Conservation (phyloP, 257 asterid species). For the Ophiorrhiza pumila region DNA sequence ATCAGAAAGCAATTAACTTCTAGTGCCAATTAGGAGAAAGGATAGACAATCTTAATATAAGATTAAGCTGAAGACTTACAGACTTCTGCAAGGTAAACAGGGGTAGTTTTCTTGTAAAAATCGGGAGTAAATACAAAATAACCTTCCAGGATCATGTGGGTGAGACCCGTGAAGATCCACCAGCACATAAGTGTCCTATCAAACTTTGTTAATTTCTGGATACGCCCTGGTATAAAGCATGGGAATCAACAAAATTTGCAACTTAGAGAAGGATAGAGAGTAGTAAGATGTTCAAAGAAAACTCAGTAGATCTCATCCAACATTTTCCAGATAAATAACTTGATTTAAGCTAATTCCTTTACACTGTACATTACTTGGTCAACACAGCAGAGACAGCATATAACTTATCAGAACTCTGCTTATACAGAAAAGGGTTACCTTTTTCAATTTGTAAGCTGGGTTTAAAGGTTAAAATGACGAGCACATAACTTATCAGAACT, state of each 20-base stretch:
- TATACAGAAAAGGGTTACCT: not conserved
- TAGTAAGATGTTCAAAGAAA: not conserved
- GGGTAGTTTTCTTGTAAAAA: constrained; percentile 60
- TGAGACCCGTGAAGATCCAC: constrained; percentile 95
- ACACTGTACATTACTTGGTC: not conserved
- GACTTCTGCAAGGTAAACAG: constrained; percentile 82
- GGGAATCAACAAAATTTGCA: not conserved
- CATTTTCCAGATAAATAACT: not conserved
- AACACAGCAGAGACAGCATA: constrained; percentile 4
- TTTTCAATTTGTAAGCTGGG: not conserved
- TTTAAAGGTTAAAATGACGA: not conserved
- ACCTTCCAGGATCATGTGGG: constrained; percentile 86
- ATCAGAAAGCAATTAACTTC: constrained; percentile 5
- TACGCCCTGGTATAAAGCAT: constrained; percentile 40
- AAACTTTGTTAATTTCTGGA: constrained; percentile 52
- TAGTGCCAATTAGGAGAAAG: not conserved
- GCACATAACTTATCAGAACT: not conserved
- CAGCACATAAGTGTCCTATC: constrained; percentile 90
- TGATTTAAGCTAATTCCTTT: not conserved
- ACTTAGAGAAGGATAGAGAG: not conserved
- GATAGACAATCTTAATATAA: not conserved
- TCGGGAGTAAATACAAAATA: constrained; percentile 77
- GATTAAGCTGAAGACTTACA: constrained; percentile 53
- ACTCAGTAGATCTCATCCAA: not conserved
- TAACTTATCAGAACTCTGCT: not conserved